phyloP scores from a whole-genome alignment of 768 basidiomycete genomes.

The Leccinum ochraceum region DNA sequence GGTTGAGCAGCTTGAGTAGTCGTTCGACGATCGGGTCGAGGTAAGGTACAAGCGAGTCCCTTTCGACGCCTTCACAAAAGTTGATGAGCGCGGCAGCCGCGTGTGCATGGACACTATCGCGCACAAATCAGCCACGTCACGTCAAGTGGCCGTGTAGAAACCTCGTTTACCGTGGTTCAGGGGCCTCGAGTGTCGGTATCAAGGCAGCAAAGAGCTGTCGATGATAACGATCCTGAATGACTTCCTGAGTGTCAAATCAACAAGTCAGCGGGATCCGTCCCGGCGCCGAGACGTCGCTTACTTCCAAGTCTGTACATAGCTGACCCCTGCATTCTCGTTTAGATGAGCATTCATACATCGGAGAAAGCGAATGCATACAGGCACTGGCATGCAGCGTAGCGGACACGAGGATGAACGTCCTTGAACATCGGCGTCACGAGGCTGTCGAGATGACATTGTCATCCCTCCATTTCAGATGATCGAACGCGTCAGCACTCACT shows the following conservation, averaged over 20 bases:
- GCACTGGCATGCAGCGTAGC: conserved; percentile 84
- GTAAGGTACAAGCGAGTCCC: conserved; percentile 71
- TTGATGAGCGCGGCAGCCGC: conserved; percentile 88
- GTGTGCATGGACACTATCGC: conserved; percentile 75
- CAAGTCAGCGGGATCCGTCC: not conserved
- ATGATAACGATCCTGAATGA: conserved; percentile 73
- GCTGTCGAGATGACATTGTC: conserved; percentile 35
- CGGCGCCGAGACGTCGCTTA: conserved; percentile 29
- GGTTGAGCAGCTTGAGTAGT: conserved; percentile 56
- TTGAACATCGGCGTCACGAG: conserved; percentile 76
- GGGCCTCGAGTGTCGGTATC: conserved; percentile 72
- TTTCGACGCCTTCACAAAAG: conserved; percentile 85
- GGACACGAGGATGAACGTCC: conserved; percentile 74
- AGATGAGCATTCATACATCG: not conserved
- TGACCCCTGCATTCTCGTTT: conserved; percentile 58
- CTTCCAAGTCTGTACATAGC: conserved; percentile 86
- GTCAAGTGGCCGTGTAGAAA: not conserved
- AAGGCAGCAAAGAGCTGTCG: conserved; percentile 67
- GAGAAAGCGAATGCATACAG: conserved; percentile 47
- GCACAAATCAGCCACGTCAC: conserved; percentile 5
- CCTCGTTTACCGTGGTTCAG: conserved; percentile 60
- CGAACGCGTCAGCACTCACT: conserved; percentile 46
- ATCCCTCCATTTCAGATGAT: conserved; percentile 2
- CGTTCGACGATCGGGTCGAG: conserved; percentile 80
- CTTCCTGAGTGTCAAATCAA: conserved; percentile 47